Conservation (phyloP, 208 protist species). For the Leptomonas seymouri region DNA sequence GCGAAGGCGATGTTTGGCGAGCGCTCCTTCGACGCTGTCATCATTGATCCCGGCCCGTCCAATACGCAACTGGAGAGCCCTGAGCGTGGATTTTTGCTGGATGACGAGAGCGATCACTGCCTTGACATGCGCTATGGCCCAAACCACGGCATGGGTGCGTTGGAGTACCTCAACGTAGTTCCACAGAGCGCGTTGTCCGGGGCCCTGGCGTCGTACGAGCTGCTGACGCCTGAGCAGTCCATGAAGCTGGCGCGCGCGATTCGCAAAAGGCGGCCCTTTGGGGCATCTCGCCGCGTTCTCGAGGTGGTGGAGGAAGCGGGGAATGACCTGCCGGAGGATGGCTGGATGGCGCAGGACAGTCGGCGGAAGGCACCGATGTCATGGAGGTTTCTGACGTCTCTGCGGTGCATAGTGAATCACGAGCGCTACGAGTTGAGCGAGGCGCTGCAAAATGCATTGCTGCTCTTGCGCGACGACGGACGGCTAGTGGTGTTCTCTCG, state of each 20-base stretch:
- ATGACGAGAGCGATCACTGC: slow-evolving; percentile 65
- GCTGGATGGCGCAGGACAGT: slow-evolving; percentile 66
- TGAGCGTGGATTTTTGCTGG: slow-evolving; percentile 73
- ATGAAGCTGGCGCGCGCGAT: slow-evolving; percentile 85
- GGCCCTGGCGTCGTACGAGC: slow-evolving; percentile 56
- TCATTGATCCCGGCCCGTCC: slow-evolving; percentile 87
- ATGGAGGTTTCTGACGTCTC: slow-evolving; percentile 78
- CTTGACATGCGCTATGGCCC: slow-evolving; percentile 87
- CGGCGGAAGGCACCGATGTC: slow-evolving; percentile 81
- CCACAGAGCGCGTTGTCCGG: slow-evolving; percentile 62
- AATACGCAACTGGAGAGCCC: slow-evolving; percentile 79
- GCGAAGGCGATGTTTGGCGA: slow-evolving; percentile 85
- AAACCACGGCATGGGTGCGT: slow-evolving; percentile 44
- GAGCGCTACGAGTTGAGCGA: slow-evolving; percentile 74
- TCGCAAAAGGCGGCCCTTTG: slow-evolving; percentile 62
- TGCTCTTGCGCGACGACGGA: slow-evolving; percentile 73
- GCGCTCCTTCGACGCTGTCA: slow-evolving; percentile 80
- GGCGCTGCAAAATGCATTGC: slow-evolving; percentile 65
- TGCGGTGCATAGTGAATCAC: slow-evolving; percentile 86
- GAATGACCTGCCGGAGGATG: slow-evolving; percentile 70
- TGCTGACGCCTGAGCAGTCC: slow-evolving; percentile 75
- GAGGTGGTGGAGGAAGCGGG: slow-evolving; percentile 62
- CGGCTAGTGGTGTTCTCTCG: slow-evolving; percentile 79
- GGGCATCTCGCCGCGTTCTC: slow-evolving; percentile 45
- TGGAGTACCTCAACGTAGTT: slow-evolving; percentile 84